Conservation (phyloP, 768 basidiomycete genomes). For the Suillus alpinus region DNA sequence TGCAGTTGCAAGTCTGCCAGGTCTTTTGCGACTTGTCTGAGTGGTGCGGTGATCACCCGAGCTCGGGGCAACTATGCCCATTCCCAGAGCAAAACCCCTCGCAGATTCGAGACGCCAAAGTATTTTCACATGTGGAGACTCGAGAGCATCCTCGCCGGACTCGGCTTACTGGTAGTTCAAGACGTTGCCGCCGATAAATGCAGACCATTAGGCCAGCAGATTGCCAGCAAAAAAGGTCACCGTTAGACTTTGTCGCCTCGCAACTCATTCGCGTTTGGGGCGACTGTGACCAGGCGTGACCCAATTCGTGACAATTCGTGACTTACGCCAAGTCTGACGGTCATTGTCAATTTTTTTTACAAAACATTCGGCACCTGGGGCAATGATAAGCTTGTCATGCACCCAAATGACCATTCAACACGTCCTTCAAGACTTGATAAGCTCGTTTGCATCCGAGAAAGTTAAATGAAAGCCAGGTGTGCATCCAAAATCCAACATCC, state of each 20-base stretch:
- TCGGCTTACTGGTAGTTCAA: neutral
- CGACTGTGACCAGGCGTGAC: neutral
- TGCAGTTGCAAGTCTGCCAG: no score
- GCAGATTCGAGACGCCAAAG: no score
- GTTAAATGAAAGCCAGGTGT: neutral
- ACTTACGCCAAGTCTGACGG: no score
- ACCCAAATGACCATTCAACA: neutral
- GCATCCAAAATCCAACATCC: neutral
- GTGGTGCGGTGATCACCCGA: neutral
- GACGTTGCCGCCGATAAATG: neutral
- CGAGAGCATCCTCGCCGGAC: neutral
- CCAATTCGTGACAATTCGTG: neutral
- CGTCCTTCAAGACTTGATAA: neutral
- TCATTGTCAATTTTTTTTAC: no score
- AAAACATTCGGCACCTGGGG: neutral
- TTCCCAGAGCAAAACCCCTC: no score
- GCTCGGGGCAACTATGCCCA: neutral
- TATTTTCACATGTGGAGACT: neutral
- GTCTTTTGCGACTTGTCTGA: neutral
- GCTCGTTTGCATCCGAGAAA: neutral
- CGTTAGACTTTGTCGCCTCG: no score
- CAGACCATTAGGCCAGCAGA: neutral
- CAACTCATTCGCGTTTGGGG: neutral
- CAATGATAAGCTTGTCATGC: neutral
- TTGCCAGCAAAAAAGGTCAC: neutral